A percentile compares a stretch with the other conserved stretches of the same genome.
phyloP scores from a whole-genome alignment of 805 yeast species.

The Kodamaea lidongshanica region DNA sequence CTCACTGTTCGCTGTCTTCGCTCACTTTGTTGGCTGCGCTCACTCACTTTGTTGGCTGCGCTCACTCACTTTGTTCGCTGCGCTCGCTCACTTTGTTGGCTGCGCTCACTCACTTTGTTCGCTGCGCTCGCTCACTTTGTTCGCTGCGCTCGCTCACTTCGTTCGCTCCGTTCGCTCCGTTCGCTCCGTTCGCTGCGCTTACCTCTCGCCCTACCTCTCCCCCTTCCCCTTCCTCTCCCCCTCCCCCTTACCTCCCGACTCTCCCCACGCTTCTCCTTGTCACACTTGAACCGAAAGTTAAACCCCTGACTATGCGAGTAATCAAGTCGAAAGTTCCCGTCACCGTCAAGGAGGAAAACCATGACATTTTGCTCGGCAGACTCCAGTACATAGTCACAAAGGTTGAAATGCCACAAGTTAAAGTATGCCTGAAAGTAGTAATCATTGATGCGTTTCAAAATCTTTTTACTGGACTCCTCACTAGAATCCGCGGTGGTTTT shows the following conservation, averaged over 20 bases:
- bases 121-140: too few relatives aligned
- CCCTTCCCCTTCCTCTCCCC: conserved; percentile 12
- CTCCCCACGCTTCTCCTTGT: conserved; percentile 4
- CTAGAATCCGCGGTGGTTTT: conserved; percentile 10
- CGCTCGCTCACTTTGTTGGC: too few relatives aligned
- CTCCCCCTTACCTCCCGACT: conserved; percentile 6
- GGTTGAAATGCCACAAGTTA: conserved; percentile 71
- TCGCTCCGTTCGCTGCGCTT: too few relatives aligned
- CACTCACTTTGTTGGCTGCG: too few relatives aligned
- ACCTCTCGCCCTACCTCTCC: too few relatives aligned
- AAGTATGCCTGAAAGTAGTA: conserved; percentile 58
- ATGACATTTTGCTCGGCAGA: conserved; percentile 35
- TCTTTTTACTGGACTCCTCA: conserved; percentile 31
- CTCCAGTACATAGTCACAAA: conserved; percentile 45
- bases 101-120: too few relatives aligned
- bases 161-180: too few relatives aligned
- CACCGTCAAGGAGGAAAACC: conserved; percentile 37
- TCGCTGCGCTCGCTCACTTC: too few relatives aligned
- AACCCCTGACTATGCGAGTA: conserved; percentile 54
- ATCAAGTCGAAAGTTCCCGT: conserved; percentile 45
- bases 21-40: too few relatives aligned
- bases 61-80: too few relatives aligned
- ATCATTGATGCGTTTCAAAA: conserved; percentile 50
- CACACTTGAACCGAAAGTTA: conserved; percentile 47
- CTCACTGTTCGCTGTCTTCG: too few relatives aligned